Conservation (phyloP, 352 stramenopile species). For the Pythium chondricola region DNA sequence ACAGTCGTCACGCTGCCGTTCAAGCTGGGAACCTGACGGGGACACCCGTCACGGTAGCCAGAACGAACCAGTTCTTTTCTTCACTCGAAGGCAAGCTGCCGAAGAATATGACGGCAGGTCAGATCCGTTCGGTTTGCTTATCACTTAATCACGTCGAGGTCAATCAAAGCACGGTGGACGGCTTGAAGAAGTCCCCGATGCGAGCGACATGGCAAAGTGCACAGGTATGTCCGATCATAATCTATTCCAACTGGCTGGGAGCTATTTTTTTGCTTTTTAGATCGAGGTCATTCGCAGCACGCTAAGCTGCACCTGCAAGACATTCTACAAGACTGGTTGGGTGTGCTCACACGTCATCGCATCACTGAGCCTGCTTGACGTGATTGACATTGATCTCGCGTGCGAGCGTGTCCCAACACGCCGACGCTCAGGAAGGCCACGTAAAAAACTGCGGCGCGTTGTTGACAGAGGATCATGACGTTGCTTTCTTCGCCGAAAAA, state of each 20-base stretch:
- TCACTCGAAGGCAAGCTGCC: neutral
- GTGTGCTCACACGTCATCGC: constrained; percentile 2
- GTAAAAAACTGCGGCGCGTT: too few species aligned
- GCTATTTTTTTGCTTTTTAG: neutral
- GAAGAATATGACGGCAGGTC: neutral
- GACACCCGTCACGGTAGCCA: neutral
- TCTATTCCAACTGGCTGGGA: too few species aligned
- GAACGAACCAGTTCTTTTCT: neutral
- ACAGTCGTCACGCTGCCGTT: neutral
- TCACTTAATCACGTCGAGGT: neutral
- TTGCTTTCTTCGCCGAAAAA: too few species aligned
- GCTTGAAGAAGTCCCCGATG: neutral
- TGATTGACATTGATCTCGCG: constrained; percentile 1
- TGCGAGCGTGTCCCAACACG: too few species aligned
- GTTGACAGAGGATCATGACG: too few species aligned
- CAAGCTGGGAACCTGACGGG: neutral
- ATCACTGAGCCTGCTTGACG: neutral
- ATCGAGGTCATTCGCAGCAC: neutral
- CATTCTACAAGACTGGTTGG: neutral
- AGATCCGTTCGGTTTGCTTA: neutral
- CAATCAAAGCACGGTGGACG: neutral
- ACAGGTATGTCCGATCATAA: constrained; percentile 1
- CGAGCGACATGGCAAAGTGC: neutral
- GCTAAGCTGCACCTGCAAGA: constrained; percentile 5
- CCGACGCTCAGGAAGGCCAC: too few species aligned